Base-by-base conservation (phyloP, 2,329 filamentous ascomycete species). In the Xylaria sp. region DNA sequence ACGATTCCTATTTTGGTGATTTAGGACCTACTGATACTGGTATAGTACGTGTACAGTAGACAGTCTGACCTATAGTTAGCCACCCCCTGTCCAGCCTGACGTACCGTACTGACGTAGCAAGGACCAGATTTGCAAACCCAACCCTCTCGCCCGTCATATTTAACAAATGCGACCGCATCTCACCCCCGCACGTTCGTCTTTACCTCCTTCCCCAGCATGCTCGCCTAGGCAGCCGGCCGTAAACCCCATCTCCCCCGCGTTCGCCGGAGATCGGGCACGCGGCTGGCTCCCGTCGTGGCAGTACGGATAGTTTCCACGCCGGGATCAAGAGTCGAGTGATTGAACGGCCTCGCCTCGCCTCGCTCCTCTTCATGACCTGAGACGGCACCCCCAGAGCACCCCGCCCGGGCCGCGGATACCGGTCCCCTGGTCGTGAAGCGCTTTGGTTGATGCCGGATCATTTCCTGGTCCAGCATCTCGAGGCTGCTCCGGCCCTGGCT, bases 201-300 rank as follows among this genome's bases (percentile, higher is more conserved):
- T 62, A 31, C 37, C 44, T 41, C 56, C 46, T 53, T 40, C 44
- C 56, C 17, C 31, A 58, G 48, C 56, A 65, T 66, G 64, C 66
- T 67, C 62, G 55, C 52, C 63, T 63, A 65, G 64, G 69, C 63
- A 73, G 67, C 56, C 62, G 61, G 55, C 66, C 67, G 70, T 60
- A 67, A 69, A 63, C 70, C 68, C 71, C 66, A 67, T 64, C 70
- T 67, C 63, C 40, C 40, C 21, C 33, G 48, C 40, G n/a, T 47
- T 38, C 3, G 33, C 19, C 57, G 58, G 66, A 69, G 70, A 62
- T 67, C 71, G 71, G 60, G 69, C 69, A 73, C 52, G 71, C 70
- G 58, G 67, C 63, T 64, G 61, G 58, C 67, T 72, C 70, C 68
- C 64, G 35, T 63, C 61, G 52, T 62, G 65, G 61, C 58, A 64